These are phyloP conservation scores for Fraxinus cuspidata DNA, from an alignment of 257 asterid species.

Conservation along the genomic window DNA sequence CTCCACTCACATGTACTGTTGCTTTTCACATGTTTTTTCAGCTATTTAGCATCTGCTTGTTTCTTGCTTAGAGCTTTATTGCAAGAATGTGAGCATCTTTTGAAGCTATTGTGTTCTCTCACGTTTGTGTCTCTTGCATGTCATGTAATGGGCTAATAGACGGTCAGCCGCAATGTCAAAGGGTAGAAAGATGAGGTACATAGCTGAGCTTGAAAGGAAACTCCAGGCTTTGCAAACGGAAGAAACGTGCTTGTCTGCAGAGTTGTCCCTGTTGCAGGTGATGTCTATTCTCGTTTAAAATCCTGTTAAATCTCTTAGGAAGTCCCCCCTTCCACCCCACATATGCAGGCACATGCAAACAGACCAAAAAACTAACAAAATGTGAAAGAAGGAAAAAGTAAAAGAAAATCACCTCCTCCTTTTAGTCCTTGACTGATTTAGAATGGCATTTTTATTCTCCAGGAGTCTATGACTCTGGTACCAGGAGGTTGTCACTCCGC, in stretches of 20 bases:
- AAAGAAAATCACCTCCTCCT: background rate
- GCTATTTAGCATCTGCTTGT: background rate
- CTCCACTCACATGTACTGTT: background rate
- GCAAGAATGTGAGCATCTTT: conserved; percentile 1
- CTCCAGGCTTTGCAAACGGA: conserved; percentile 92
- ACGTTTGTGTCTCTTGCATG: conserved; percentile 2
- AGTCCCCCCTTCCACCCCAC: background rate
- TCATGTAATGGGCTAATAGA: conserved; percentile 80
- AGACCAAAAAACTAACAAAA: background rate
- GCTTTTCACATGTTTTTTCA: background rate
- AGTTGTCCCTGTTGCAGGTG: conserved; percentile 84
- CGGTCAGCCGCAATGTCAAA: conserved; percentile 97
- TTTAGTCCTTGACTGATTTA: too few relatives aligned
- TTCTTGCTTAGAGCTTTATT: conserved; percentile 5
- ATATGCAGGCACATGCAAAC: background rate
- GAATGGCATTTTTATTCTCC: background rate
- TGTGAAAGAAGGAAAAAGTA: too few relatives aligned
- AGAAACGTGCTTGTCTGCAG: conserved; percentile 88
- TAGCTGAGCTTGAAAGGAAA: conserved; percentile 94
- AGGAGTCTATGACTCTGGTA: background rate
- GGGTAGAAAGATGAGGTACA: conserved; percentile 93
- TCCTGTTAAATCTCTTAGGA: conserved; percentile 12
- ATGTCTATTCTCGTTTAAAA: conserved; percentile 7
- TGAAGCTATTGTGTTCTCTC: background rate
- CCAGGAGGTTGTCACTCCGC: background rate